A percentile compares a stretch with the other conserved stretches of the same genome.
Evolutionary conservation across 164 flowering plant genomes (phyloP).

Genomic region (Piper betle): DNA sequence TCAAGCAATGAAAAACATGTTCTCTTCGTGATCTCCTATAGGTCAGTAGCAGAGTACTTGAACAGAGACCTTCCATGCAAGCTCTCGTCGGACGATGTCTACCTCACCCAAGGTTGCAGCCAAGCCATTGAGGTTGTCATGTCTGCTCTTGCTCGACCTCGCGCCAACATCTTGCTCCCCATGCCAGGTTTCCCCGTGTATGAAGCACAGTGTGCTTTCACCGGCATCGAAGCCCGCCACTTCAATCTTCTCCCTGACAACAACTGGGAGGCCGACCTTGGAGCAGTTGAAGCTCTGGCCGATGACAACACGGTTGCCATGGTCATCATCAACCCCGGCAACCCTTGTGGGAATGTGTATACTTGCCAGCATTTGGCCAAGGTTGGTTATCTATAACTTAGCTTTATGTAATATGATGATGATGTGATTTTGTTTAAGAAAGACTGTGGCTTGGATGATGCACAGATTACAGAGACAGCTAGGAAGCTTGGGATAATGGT

Average conservation of each 20-base stretch:
- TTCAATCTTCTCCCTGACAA: conserved; percentile 66
- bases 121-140: conserved; percentile 73
- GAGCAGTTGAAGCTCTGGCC: conserved; percentile 50
- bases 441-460: too few relatives aligned
- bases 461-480: too few relatives aligned
- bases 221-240: conserved; percentile 47
- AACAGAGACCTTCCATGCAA: conserved; percentile 70
- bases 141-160: conserved; percentile 56
- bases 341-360: conserved; percentile 88
- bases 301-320: conserved; percentile 76
- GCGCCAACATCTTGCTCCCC: conserved; percentile 81
- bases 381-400: too few relatives aligned
- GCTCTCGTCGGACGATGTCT: conserved; percentile 58
- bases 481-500: too few relatives aligned
- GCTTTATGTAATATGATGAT: too few relatives aligned
- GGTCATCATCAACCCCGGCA: conserved; percentile 81
- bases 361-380: conserved; percentile 48
- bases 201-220: conserved; percentile 52
- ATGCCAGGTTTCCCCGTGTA: conserved; percentile 83
- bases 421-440: too few relatives aligned
- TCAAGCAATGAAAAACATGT: too few relatives aligned
- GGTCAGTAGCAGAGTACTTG: conserved; percentile 70
- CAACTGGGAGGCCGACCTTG: conserved; percentile 78
- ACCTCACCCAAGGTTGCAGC: conserved; percentile 74
- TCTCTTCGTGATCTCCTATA: conserved; percentile 13